Evolutionary conservation across 2,329 filamentous ascomycete genomes (phyloP), one percentile per base, ranked within the genome.

Genomic region (Chaetomiaceae sp.): DNA sequence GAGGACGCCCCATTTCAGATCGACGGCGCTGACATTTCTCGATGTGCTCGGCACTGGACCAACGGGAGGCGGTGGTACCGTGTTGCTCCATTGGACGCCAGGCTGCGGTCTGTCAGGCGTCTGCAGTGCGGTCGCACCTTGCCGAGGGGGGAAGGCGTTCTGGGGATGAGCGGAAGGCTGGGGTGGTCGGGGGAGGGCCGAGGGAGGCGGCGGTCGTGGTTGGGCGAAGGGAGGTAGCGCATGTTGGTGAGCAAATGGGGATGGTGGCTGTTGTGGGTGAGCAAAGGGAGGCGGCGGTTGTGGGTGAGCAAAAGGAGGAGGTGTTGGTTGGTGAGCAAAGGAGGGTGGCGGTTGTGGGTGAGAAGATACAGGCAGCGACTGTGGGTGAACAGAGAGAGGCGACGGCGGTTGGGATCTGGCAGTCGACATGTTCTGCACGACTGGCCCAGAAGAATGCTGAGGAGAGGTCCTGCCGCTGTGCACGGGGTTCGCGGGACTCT

Each of bases 1-100:
- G 3, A 95, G 66, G 9, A 74, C 74, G 5, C 87, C 86, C 89
- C 89, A 95, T 84, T 59, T 83, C 63, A 78, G 80, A 64, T 91
- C 87, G 23, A 86, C 67, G 2, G 79, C 78, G 1, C 78, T 83
- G 54, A 76, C 65, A 53, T 82, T 79, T 27, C 68, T 61, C 12
- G 44, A 35, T 4, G 39, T 38, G 12, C 35, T 12, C 17, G 33
- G n/a, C 3, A 14, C 20, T 14, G 21, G 8, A 4, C 30, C 23
- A 8, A 23, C n/a, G 2, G 43, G 45, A 3, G 41, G 39, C 14
- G 44, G 31, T 8, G 43, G 43, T 10, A 38, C 31, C 9, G 43
- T 19, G 37, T 40, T 38, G 39, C 43, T 41, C 45, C 45, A 52
- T 33, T 48, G 50, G 3, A 50, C 43, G 4, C 48, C 49, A 10